phyloP scores from a whole-genome alignment of 2,329 filamentous ascomycete species.

The Akanthomyces uredinophilus region DNA sequence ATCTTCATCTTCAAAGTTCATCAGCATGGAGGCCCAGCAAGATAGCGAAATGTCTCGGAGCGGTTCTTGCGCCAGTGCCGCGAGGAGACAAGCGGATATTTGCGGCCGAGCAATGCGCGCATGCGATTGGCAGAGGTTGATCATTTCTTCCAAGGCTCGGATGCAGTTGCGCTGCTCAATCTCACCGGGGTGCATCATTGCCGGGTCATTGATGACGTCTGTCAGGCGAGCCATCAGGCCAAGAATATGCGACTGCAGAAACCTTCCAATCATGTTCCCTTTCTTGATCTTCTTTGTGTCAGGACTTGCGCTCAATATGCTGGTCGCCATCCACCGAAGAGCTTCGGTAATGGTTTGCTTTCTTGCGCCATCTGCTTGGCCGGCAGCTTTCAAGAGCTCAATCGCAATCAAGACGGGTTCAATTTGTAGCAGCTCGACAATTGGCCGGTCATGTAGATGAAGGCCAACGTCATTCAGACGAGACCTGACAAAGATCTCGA shows the following conservation, averaged over 20 bases:
- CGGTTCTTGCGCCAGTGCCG: slow-evolving; percentile 68
- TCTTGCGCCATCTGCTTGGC: slow-evolving; percentile 57
- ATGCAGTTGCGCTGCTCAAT: slow-evolving; percentile 73
- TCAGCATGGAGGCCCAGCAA: slow-evolving; percentile 78
- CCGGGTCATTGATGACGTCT: slow-evolving; percentile 67
- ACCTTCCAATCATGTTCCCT: slow-evolving; percentile 59
- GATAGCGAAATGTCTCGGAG: slow-evolving; percentile 75
- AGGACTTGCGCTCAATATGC: slow-evolving; percentile 35
- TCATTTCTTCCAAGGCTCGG: slow-evolving; percentile 81
- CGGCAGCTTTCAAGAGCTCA: slow-evolving; percentile 75
- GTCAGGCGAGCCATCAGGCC: slow-evolving; percentile 82
- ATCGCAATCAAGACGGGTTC: slow-evolving; percentile 73
- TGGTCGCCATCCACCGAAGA: slow-evolving; percentile 40
- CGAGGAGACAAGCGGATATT: slow-evolving; percentile 89
- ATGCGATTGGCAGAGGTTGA: slow-evolving; percentile 66
- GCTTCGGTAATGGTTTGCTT: slow-evolving; percentile 46
- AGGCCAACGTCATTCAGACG: slow-evolving; percentile 64
- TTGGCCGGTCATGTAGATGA: slow-evolving; percentile 60
- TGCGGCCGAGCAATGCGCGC: slow-evolving; percentile 80
- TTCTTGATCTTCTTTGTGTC: slow-evolving; percentile 45
- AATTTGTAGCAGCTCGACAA: slow-evolving; percentile 65
- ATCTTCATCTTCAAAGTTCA: slow-evolving; percentile 70
- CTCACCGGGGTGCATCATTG: slow-evolving; percentile 46
- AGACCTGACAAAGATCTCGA: slow-evolving; percentile 62
- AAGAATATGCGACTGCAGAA: slow-evolving; percentile 77